Conservation (phyloP, 305 asterid genomes). For the Striga hermonthica region DNA sequence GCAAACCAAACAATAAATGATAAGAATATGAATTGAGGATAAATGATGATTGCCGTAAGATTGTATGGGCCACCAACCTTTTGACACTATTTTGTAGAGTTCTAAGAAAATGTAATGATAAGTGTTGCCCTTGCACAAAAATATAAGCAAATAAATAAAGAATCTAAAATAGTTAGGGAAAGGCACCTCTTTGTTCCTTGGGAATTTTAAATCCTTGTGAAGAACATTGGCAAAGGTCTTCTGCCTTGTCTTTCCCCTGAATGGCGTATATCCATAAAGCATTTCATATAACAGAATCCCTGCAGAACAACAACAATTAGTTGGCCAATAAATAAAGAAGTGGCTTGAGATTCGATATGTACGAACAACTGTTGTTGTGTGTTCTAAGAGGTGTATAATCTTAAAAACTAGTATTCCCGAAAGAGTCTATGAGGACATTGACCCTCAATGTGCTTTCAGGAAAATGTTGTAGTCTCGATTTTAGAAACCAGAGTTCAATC, state of each 20-base stretch:
- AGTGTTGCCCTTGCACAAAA: not conserved
- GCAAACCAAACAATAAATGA: not conserved
- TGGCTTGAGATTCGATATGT: not conserved
- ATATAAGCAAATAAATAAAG: not conserved
- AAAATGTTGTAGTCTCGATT: not conserved
- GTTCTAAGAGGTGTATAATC: too few relatives aligned
- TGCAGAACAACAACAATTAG: conserved; percentile 30
- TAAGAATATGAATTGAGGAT: not conserved
- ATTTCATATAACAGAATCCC: conserved; percentile 91
- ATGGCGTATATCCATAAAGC: conserved; percentile 95
- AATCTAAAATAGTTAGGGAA: conserved; percentile 22
- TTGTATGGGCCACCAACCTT: not conserved
- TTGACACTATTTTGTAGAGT: not conserved
- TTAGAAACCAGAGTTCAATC: not conserved
- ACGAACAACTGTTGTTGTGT: not conserved
- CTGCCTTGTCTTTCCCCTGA: conserved; percentile 98
- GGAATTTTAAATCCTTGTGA: conserved; percentile 87
- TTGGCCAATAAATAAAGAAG: conserved; percentile 12
- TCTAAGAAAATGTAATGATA: not conserved
- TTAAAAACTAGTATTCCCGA: not conserved
- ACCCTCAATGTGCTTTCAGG: not conserved
- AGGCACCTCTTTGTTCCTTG: conserved; percentile 72
- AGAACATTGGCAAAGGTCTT: conserved; percentile 86
- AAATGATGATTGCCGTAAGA: not conserved
- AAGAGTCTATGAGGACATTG: not conserved